Base-by-base conservation (phyloP, 2,329 filamentous ascomycete species). In the Aspergillus fumigatiaffinis region DNA sequence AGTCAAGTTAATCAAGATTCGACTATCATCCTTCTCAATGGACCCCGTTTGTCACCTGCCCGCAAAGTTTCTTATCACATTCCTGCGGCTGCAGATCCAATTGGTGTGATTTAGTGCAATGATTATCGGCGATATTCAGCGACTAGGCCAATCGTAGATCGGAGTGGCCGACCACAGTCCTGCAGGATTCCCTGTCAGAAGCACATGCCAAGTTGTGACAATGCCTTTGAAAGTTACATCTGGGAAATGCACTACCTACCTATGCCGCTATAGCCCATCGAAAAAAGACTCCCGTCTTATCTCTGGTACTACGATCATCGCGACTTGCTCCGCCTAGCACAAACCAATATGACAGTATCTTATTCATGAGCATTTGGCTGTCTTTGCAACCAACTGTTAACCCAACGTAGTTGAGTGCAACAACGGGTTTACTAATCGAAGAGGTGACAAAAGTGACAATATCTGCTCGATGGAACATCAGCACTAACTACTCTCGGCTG, bases 11-110 rank as follows among this genome's bases (percentile, higher is more conserved):
- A 4, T 44, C 41, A 44, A 20, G 8, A 12, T 17, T 38, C 32
- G 14, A 17, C 17, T 38, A 38, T 17, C 32, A 38, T 38, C 32
- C 14, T 38, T 17, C 32, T 14, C 14, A 14, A 4, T 17, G 14
- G 14, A 17, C 5, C 5, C 5, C 14, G 6, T n/a, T 38, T 29
- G 32, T 62, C 58, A 62, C 54, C 58, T 49, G 56, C 52, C 50
- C 46, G 49, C 52, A 51, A 55, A 35, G 38, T 54, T 53, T 46
- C 60, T 60, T 53, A 49, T 62, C 60, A 62, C 60, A 60, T 55
- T 60, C 56, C 55, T 59, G 58, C 60, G 58, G 58, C 57, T 61
- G 58, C 47, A 60, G 29, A 23, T 56, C 53, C 12, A 21, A 25
- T 47, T 47, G 44, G 44, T 41, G 28, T 9, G 49, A 44, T 14